Evolutionary conservation across 2,329 filamentous ascomycete species (phyloP), one percentile per base, ranked within the genome.

Genomic region (Hymenoscyphus repandus): DNA sequence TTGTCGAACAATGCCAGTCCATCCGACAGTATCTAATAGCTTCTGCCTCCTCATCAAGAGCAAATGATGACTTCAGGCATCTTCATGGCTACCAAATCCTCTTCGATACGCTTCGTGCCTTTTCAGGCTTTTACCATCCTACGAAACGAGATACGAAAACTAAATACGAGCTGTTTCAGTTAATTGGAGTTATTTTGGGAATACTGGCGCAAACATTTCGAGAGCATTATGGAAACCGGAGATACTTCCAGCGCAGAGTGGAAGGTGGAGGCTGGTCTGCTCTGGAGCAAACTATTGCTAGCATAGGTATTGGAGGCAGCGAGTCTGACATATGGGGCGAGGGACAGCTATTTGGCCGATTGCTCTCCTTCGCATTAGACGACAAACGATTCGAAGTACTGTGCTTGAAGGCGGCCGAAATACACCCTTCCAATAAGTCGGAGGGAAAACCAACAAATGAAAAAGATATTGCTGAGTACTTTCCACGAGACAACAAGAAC

Each of bases 41-140:
- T 38, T 74, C 76, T 9, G 63, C 69, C 27, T 63, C 71, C 36
- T 68, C 74, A 13, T 72, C 75, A 2, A 71, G 72, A 53, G 68
- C 74, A 5, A 89, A 90, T 70, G 88, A 95, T 70, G 84, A 88
- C 60, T 96, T 96, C 66, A 82, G 91, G 58, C 82, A 88, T 64
- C 77, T 90, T 22, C 76, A 79, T 50, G 91, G 91, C 62, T 96
- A 95, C 68, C 81, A 89, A 61, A 76, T 78, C 39, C 71, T 95
- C 18, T 74, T 96, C 47, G 74, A 81, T 38, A 77, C 88, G 22
- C 72, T 95, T 18, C 78, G 83, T 51, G 77, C 80, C 48, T 82
- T 90, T 55, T 85, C 86, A 1, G 86, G 86, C 56, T 87, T 85
- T 63, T 93, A 92, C 69, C 80, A 88, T 61, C 82, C 79, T n/a